phyloP scores from a whole-genome alignment of 306 rosid species.

The Clitoria ternatea region DNA sequence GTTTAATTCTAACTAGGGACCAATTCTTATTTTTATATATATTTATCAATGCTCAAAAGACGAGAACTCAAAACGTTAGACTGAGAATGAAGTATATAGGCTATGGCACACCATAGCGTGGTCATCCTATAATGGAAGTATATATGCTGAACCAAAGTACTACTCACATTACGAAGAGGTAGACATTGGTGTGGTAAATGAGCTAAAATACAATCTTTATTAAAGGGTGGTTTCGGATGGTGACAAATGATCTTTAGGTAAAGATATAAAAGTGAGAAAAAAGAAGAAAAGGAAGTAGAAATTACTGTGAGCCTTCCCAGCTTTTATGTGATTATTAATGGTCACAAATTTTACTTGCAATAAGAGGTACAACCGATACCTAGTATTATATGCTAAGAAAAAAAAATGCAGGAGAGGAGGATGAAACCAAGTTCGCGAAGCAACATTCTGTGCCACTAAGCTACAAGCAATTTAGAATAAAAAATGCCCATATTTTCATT shows the following conservation, averaged over 20 bases:
- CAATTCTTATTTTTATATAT: constrained; percentile 1
- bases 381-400: no score
- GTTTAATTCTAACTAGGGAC: not conserved
- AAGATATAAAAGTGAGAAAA: not conserved
- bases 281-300: not conserved
- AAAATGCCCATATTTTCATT: no score
- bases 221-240: not conserved
- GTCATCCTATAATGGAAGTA: constrained; percentile 25
- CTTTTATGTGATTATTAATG: no score
- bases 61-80: not conserved
- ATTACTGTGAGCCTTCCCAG: no score
- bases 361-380: no score
- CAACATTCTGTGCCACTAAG: no score
- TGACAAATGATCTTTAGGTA: constrained; percentile 15
- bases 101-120: constrained; percentile 14
- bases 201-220: constrained; percentile 8
- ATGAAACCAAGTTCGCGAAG: no score
- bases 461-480: no score
- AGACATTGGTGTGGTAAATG: not conserved
- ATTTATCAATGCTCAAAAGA: constrained; percentile 8
- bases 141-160: not conserved
- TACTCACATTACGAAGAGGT: not conserved
- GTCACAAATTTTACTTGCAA: no score
- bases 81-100: not conserved
- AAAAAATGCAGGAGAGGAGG: no score